Base-by-base conservation (phyloP, 2,329 filamentous ascomycete genomes). In the Calcarisporium arbuscula region DNA sequence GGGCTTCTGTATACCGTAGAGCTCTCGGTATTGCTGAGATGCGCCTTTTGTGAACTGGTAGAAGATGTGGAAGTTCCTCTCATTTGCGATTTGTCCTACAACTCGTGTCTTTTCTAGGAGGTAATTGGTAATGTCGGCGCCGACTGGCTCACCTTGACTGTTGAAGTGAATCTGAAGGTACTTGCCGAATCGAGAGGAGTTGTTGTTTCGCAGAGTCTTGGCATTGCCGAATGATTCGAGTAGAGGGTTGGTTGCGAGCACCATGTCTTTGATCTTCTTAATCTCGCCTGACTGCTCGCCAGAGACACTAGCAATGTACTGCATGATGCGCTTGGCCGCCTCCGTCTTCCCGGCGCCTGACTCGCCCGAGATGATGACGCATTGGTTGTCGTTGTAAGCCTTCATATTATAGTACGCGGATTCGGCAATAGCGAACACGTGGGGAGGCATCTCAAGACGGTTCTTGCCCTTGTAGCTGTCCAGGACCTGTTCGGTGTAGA, bases 381-480 rank as follows among this genome's bases (percentile, higher is more conserved):
- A 96, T 62, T 98, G 92, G 67, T 96, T 96, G 51, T 96, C 92
- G 54, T 87, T 87, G 72, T 98, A 98, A 30, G 89, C 90, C 62
- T 96, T 96, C 92, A 98, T 96, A 69, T 98, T 96, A 69, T 96
- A 96, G 70, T 98, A 98, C 36, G 89, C 64, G 7, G 90, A 84
- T 64, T 98, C 92, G 56, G 92, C 92, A 53, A 98, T 92, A 41
- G 88, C 90, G 60, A 95, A 98, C 49, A 98, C 92, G 62, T 98
- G 92, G 8, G 92, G 92, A 19, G 88, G 85, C 67, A 87, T 80
- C 67, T 98, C 92, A 46, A 98, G 75, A 46, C 92, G 80, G 67
- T 98, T 98, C 73, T 96, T 95, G 49, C 90, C 90, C 64, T 81
- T 83, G 70, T 98, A 98, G 54, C 85, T 90, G 31, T 94, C 81